phyloP scores from a whole-genome alignment of 2,329 filamentous ascomycete species.

The Ophiostoma sp. region DNA sequence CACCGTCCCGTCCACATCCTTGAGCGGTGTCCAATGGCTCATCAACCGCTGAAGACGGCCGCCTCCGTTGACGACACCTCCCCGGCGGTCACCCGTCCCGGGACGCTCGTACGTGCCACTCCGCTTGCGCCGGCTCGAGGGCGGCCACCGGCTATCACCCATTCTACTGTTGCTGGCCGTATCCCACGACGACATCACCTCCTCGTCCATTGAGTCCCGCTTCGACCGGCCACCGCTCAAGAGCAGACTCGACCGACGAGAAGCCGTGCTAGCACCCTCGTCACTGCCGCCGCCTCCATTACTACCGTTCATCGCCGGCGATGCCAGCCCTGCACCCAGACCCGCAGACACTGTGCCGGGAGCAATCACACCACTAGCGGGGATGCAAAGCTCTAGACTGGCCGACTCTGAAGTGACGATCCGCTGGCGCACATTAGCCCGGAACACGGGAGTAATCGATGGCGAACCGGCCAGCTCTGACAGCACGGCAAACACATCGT shows the following conservation, averaged over 20 bases:
- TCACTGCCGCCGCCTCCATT: neutral
- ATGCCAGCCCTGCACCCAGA: conserved; percentile 24
- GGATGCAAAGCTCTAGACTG: conserved; percentile 29
- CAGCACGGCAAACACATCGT: conserved; percentile 58
- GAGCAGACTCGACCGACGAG: conserved; percentile 25
- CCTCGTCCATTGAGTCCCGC: conserved; percentile 2
- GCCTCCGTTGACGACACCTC: neutral
- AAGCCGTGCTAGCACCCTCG: neutral
- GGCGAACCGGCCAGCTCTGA: conserved; percentile 47
- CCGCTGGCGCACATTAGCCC: conserved; percentile 45
- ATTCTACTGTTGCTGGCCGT: neutral
- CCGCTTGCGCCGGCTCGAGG: neutral
- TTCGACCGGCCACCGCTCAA: conserved; percentile 4
- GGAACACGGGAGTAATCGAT: conserved; percentile 47
- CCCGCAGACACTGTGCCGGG: conserved; percentile 23
- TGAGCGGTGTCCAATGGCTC: conserved; percentile 42
- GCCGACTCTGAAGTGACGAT: conserved; percentile 33
- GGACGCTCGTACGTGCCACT: conserved; percentile 22
- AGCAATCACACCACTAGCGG: conserved; percentile 15
- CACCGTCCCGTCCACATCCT: conserved; percentile 36
- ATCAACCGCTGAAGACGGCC: conserved; percentile 28
- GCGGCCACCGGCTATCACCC: neutral
- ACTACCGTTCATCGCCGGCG: neutral
- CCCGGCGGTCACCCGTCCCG: neutral
- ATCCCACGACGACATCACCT: neutral